Percentiles rank a stretch among this genome's conserved stretches.
Conservation (phyloP, 129 eudicot genomes). For the carrot (Daucus carota) region DH1_v3.0 NC_030387.2:12921501-12922000, state of each 20-base stretch:
- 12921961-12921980: too few species aligned
- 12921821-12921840: background rate
- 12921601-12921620: background rate
- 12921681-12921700: conserved; percentile 62
- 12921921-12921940: too few species aligned
- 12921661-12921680: conserved; percentile 45
- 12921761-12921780: background rate
- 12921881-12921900: too few species aligned
- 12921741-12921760: conserved; percentile 24
- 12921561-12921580: too few species aligned
- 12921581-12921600: conserved; percentile 26
- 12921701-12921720: conserved; percentile 80
- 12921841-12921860: background rate
- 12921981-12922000: too few species aligned
- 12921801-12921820: conserved; percentile 20
- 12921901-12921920: too few species aligned
- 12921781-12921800: background rate
- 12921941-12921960: too few species aligned
- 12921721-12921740: conserved; percentile 62
- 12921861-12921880: background rate
- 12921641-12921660: background rate
- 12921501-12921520: conserved; percentile 17
- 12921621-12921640: background rate
- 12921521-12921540: conserved; percentile 38
- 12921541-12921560: conserved; percentile 24